Base-by-base conservation (phyloP, 306 rosid genomes). In the Calophaca sinica region DNA sequence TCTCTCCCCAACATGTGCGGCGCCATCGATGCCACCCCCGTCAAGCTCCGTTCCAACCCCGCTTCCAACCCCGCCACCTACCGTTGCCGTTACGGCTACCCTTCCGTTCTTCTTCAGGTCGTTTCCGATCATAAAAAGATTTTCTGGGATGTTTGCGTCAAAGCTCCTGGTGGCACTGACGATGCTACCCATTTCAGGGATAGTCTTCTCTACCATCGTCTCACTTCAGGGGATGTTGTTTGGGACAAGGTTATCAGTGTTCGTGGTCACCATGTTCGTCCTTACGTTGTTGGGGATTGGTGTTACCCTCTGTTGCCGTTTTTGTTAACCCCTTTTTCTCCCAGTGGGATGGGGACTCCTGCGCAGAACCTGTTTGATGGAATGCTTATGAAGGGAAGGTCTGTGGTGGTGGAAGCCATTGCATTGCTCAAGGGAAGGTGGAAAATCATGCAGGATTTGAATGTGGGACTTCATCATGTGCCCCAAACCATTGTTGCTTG, bases 71-170 rank as follows among this genome's bases (percentile, higher is more conserved):
- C 89, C 1, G 52, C 72, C 2, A 82, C 75, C 7, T 94, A 89
- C 79, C 84, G 74, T 58, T 91, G 88, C 62, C 82, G 84, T 29
- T 84, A 82, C 32, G 96, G 97, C 7, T 91, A 69, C 81, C 82
- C 88, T 6, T 81, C 93, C 0, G 86, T 94, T n/a, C 88, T 84
- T n/a, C 96, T 94, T 31, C 92, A 91, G 87, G 96, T 94, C 4
- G 91, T 94, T 6, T 90, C 96, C 0, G 96, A 94, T 68, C 96
- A 91, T 70, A 90, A 90, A 83, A 91, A 86, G 48, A 88, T 94
- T 66, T 91, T 92, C 80, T 94, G 97, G 99, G 99, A 94, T 35
- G 96, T 94, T 9, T 94, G 99, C 31, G 96, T 94, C 0, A 94
- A 89, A 60, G 97, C 92, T 0, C 93, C 89, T 0, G 99, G 97